Percentiles rank a stretch among this genome's conserved stretches.
phyloP scores from a whole-genome alignment of 257 asterid species.

The Apocynum venetum region DNA sequence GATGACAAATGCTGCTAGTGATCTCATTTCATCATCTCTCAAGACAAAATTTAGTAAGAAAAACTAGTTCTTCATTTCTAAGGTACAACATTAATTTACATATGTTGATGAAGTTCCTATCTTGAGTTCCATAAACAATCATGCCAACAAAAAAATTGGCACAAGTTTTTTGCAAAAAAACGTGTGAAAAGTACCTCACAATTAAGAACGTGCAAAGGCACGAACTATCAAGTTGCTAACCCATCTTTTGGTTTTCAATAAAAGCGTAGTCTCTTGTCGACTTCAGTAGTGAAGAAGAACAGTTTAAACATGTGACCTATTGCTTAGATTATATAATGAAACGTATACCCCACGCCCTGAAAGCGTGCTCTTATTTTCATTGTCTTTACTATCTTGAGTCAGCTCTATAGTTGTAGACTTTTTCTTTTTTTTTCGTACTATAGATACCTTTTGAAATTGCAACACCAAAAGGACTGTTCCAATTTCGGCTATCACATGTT shows the following conservation, averaged over 20 bases:
- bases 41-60: too few species aligned
- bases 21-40: too few species aligned
- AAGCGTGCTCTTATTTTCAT: background rate
- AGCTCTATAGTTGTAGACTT: slow-evolving; percentile 4
- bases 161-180: background rate
- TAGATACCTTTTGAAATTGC: too few species aligned
- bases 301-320: background rate
- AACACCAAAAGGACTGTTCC: slow-evolving; percentile 13
- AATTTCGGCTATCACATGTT: slow-evolving; percentile 9
- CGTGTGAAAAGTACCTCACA: background rate
- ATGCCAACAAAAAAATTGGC: background rate
- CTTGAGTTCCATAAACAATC: background rate
- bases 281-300: background rate
- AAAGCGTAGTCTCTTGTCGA: background rate
- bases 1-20: too few species aligned
- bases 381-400: background rate
- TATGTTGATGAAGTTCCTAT: too few species aligned
- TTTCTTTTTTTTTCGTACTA: too few species aligned
- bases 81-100: too few species aligned
- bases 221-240: too few species aligned
- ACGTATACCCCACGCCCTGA: slow-evolving; percentile 5
- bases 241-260: background rate
- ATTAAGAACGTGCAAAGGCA: background rate
- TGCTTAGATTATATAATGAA: background rate
- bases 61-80: too few species aligned